Evolutionary conservation across 176 grass and related monocot genomes (phyloP), one percentile per base, ranked within the genome.

Genomic region (Aegilops sharonensis): DNA sequence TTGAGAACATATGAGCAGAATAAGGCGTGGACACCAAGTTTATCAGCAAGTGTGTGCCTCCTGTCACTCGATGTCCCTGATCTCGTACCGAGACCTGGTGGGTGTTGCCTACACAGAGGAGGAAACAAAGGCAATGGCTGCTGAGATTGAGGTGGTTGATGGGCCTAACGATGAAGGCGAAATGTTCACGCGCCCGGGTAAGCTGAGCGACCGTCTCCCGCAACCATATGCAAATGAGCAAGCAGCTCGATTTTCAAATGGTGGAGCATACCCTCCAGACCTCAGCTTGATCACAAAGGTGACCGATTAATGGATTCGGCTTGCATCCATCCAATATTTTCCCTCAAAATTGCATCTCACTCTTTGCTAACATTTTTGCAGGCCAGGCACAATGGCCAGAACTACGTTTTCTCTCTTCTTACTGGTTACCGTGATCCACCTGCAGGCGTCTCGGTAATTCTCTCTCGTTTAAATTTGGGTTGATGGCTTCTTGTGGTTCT

Each of bases 221-320:
- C 90, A 99, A 48, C 97, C 97, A 9, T 99, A 99, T 85, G 4
- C 90, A 40, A 99, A 99, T 18, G 97, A 99, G 83, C 97, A 99
- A 82, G 97, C 97, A 52, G 97, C 97, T 29, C 88, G 97, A 43
- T 99, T 99, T 87, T 90, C 89, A 85, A 99, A 99, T 83, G 97
- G 97, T 68, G 97, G 97, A 27, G 97, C 97, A 76, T 99, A 99
- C 70, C 97, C 97, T 2, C 97, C 94, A 11, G 97, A 99, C 66
- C 94, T 99, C 48, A 99, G 97, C 85, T 89, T 96, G 34, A 94
- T 99, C 68, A 99, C 94, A 10, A 99, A 99, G 97, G 97, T 99
- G 78, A 60, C 9, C 9, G 3, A 88, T 57, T 64, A 10, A 14
- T 54, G 47, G 1, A 6, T 47, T 59, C 23, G 21, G 50, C 72